Evolutionary conservation across 2,329 filamentous ascomycete species (phyloP), one percentile per base, ranked within the genome.

Genomic region (Colletotrichum coccodes): DNA sequence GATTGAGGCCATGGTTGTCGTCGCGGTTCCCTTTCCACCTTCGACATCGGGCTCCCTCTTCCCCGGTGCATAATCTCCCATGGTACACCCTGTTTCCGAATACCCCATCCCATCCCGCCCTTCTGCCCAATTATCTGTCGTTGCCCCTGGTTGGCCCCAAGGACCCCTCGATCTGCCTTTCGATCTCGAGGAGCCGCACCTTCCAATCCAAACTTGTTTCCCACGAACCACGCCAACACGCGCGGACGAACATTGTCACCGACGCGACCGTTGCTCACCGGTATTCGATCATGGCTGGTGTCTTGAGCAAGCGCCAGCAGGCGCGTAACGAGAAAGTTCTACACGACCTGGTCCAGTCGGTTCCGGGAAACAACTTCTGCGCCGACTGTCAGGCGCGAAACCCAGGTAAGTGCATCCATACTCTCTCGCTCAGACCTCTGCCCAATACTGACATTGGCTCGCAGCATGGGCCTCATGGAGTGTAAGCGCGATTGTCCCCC

Each of bases 401-500:
- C 81, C 96, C 96, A 90, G 92, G 94, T 97, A 83, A 30, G 54
- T 64, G 32, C 26, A 23, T 23, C 26, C 23, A 8, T 46, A 23
- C 44, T 53, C 42, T 57, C 42, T 42, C 42, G 38, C 49, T 49
- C 40, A 60, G 65, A 59, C 53, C 36, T n/a, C 26, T 28, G 18
- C 23, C 52, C 56, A n/a, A 30, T 60, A 68, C 54, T 68, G 61
- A 68, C 54, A 56, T 40, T 30, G 32, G 38, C 49, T 68, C 54
- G 32, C 61, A 96, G 94, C 91, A 84, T 98, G 95, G 95, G 94
- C 95, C 80, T 97, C 94, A 84, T 98, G 95, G 95, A 98, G 92
- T 82, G 93, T 97, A 90, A 78, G 92, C 86, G 61, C 62, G 30
- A 23, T 42, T 44, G 18, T 50, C 30, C 63, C 38, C 61, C 9